Base-by-base conservation (phyloP, 2,329 filamentous ascomycete species). In the Drechmeria coniospora region DNA sequence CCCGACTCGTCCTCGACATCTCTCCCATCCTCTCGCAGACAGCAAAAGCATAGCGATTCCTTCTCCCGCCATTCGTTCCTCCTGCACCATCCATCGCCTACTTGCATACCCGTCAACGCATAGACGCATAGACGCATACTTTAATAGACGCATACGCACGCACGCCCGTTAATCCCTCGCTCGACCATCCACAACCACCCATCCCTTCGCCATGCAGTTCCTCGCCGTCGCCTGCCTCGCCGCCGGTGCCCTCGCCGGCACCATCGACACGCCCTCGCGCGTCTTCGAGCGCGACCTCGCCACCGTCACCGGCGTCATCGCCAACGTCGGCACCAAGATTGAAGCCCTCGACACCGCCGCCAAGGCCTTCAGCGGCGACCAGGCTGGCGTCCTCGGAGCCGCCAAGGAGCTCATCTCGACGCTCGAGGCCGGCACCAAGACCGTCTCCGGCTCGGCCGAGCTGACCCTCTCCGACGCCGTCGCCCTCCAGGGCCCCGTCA, bases 311-410 rank as follows among this genome's bases (percentile, higher is more conserved):
- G n/a, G 15, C 12, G 36, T 36, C 19, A 25, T 43, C 27, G 6
- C 4, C 9, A 21, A 8, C 9, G 31, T 40, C 26, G 23, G 30
- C 2, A 2, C 14, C 6, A 27, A 27, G 28, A 37, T 47, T 26
- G 35, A 37, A 6, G n/a, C 15, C 12, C 29, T 47, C 8, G 35
- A 37, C 35, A 38, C 23, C 7, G 42, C 43, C 13, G 32, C 40
- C 31, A 35, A 40, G n/a, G 25, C 22, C 25, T 47, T 44, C 39
- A 34, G 27, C 23, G 42, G 41, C 16, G 34, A 47, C 30, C 23
- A 38, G 7, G 20, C 26, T 11, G 12, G 18, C 7, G 31, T 46
- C 14, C 27, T 37, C 25, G 29, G 30, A 18, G 39, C 42, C n/a
- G 36, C 41, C n/a, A 31, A 35, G 17, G 25, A 33, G 19, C 35